Evolutionary conservation across 129 eudicot genomes (phyloP).

Genomic region (Cynara cardunculus): DNA sequence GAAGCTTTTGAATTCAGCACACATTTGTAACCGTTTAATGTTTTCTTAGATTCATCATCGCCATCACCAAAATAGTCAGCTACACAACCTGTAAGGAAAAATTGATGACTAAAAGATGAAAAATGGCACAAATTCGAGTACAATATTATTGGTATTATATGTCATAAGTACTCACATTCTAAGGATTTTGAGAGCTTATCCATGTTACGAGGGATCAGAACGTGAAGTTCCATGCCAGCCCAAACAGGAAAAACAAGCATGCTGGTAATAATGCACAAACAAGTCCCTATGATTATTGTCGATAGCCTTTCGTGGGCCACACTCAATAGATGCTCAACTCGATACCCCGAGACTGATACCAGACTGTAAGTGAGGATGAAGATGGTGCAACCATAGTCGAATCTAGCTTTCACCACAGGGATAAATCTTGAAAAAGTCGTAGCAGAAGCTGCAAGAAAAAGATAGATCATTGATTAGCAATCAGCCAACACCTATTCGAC

Average conservation of each 20-base stretch:
- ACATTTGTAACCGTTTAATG: constrained; percentile 52
- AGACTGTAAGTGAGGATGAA: constrained; percentile 79
- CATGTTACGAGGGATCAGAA: constrained; percentile 47
- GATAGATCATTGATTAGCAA: neutral
- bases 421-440: constrained; percentile 68
- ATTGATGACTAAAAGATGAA: neutral
- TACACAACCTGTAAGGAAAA: constrained; percentile 48
- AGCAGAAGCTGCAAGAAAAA: constrained; percentile 43
- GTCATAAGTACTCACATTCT: constrained; percentile 38
- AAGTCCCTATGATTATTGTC: constrained; percentile 63
- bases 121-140: neutral
- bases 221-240: constrained; percentile 78
- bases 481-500: neutral
- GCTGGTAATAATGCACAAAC: constrained; percentile 53
- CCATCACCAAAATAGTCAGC: constrained; percentile 42
- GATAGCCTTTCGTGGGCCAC: constrained; percentile 58
- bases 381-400: constrained; percentile 69
- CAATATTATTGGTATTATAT: neutral
- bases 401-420: constrained; percentile 67
- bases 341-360: constrained; percentile 72
- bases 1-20: constrained; percentile 65
- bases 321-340: constrained; percentile 50
- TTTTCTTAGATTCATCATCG: constrained; percentile 35
- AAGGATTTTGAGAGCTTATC: constrained; percentile 58
- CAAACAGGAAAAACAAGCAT: constrained; percentile 63